These are phyloP conservation scores for Stachybotrys chartarum DNA, from an alignment of 2,329 filamentous ascomycete species.

Conservation along the genomic window DNA sequence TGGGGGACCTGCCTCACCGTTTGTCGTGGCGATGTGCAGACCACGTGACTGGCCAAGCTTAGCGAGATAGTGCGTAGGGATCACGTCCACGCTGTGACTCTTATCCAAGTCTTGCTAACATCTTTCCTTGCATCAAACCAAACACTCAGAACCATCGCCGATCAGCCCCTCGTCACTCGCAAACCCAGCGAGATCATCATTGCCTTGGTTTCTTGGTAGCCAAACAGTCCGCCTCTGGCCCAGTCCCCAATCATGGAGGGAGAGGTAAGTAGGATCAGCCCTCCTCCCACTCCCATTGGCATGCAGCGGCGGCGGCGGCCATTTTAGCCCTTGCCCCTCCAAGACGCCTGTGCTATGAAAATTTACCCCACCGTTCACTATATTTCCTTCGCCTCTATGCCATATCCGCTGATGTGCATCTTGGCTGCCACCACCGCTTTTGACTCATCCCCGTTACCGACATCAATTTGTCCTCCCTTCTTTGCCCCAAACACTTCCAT, in stretches of 20 bases:
- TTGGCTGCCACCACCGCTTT: background rate
- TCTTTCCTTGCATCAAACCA: background rate
- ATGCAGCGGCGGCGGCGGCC: background rate
- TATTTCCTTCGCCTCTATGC: too few species aligned
- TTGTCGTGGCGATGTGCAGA: background rate
- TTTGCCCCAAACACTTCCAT: conserved; percentile 3
- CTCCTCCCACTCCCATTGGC: background rate
- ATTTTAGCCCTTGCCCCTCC: background rate
- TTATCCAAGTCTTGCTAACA: background rate
- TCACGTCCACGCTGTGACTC: background rate
- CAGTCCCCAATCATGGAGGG: background rate
- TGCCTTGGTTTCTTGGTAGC: too few species aligned
- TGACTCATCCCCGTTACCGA: background rate
- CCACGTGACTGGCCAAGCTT: background rate
- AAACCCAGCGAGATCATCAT: background rate
- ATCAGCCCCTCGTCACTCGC: background rate
- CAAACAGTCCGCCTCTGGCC: too few species aligned
- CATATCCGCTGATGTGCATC: background rate
- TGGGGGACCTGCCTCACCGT: background rate
- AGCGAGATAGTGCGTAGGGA: background rate
- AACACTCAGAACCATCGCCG: background rate
- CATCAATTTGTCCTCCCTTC: conserved; percentile 2
- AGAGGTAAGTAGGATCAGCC: background rate
- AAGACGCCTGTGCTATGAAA: background rate
- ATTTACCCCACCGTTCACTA: background rate